Conservation (phyloP, 1,284 basidiomycete genomes). For the Trametes versicolor region DNA sequence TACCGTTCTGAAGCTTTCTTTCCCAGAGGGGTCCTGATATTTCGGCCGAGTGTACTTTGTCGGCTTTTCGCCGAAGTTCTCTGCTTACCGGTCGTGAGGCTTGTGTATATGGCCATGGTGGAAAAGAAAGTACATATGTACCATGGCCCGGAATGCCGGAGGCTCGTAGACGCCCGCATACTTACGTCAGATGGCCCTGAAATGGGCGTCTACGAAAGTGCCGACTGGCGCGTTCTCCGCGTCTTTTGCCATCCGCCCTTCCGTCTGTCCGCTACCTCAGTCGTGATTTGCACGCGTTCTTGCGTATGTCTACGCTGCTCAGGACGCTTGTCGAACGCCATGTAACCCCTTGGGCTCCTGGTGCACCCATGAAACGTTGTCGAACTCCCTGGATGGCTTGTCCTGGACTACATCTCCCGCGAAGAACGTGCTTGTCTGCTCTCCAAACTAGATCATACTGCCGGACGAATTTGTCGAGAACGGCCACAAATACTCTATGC, state of each 20-base stretch:
- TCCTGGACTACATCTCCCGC: constrained; percentile 20
- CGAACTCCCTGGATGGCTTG: constrained; percentile 15
- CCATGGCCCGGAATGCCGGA: not conserved
- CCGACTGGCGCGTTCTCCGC: constrained; percentile 6
- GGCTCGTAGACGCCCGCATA: not conserved
- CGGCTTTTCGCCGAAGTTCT: too few relatives aligned
- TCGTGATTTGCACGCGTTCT: constrained; percentile 30
- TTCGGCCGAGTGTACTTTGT: too few relatives aligned
- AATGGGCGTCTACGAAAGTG: constrained; percentile 8
- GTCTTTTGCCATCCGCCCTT: constrained; percentile 1
- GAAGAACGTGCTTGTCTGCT: constrained; percentile 33
- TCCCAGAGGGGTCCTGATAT: not conserved
- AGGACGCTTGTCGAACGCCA: constrained; percentile 49
- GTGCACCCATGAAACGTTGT: constrained; percentile 23
- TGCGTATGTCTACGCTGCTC: constrained; percentile 61
- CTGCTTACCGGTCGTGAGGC: too few relatives aligned
- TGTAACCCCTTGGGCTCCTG: constrained; percentile 51
- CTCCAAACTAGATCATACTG: constrained; percentile 11
- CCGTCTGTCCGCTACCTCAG: constrained; percentile 11
- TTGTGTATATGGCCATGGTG: too few relatives aligned
- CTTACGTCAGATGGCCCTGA: not conserved
- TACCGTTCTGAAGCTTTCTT: not conserved
- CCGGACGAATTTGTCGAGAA: not conserved
- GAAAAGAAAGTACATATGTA: too few relatives aligned
- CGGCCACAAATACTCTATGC: constrained; percentile 38